Evolutionary conservation across 306 rosid genomes (phyloP), one percentile per base, ranked within the genome.

Genomic region (Comarum palustre): DNA sequence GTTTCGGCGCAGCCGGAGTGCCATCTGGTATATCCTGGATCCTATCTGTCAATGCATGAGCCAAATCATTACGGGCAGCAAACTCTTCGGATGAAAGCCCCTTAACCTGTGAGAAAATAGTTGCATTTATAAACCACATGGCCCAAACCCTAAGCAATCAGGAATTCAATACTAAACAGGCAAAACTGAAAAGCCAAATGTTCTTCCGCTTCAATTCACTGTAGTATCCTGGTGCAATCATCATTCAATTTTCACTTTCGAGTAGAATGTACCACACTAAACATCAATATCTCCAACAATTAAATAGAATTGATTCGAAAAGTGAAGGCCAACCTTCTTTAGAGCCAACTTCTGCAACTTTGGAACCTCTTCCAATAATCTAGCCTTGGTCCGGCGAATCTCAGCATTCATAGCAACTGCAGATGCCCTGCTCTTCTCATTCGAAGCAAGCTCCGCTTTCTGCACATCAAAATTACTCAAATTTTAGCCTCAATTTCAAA

Each of bases 1-100:
- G 88, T 84, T 87, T 95, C 14, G 95, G 86, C 0, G 82, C 88
- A 79, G 87, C 81, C 14, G 96, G 86, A 50, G 97, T 76, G 75
- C 99, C 99, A 82, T 95, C 99, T n/a, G 97, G 96, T 73, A 95
- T 91, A 73, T 86, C 93, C 82, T 87, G 96, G 73, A 95, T 95
- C 88, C 96, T 90, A 22, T 87, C 99, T 1, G 99, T 96, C 84
- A 95, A 79, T 22, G 99, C 95, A 80, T 84, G 93, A 81, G 86
- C 96, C 89, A 95, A 74, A 84, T 95, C 99, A 85, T 95, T 95
- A 31, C 99, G 96, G 54, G 97, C 94, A 58, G 93, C 91, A 86
- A 95, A 86, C 85, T 95, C 99, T 82, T 90, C 96, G 0, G 93
- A 75, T 11, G 95, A 87, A 79, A 94, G 92, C 69, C 99, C 97